phyloP scores from a whole-genome alignment of 1,284 basidiomycete species.

The Albatrellus sp. region DNA sequence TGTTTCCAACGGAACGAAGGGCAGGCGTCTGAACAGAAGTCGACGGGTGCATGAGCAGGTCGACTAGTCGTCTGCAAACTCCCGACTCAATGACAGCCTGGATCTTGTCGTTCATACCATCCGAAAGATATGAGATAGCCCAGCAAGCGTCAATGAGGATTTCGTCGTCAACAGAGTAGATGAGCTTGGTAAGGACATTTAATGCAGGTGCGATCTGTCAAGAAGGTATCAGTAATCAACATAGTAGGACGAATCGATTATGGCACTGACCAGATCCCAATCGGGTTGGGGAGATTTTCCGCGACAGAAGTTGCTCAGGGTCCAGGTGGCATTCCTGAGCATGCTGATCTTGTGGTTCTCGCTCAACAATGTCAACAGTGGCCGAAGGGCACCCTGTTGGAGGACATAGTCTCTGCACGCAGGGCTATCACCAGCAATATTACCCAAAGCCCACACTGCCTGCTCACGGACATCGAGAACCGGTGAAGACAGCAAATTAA shows the following conservation, averaged over 20 bases:
- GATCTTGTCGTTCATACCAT: slow-evolving; percentile 99
- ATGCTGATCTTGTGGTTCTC: slow-evolving; percentile 94
- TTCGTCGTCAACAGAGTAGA: slow-evolving; percentile 98
- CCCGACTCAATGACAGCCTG: slow-evolving; percentile 99
- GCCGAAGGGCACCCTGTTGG: slow-evolving; percentile 64
- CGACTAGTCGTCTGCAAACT: slow-evolving; percentile 94
- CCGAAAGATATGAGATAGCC: slow-evolving; percentile 99
- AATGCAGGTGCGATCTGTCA: slow-evolving; percentile 89
- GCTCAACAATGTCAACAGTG: slow-evolving; percentile 60
- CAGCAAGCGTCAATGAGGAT: slow-evolving; percentile 99
- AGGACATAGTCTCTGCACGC: slow-evolving; percentile 87
- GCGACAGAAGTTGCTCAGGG: slow-evolving; percentile 94
- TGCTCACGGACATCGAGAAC: slow-evolving; percentile 92
- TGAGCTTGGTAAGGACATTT: slow-evolving; percentile 92
- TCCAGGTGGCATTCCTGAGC: slow-evolving; percentile 97
- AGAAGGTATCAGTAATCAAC: slow-evolving; percentile 7
- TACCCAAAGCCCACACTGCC: slow-evolving; percentile 93
- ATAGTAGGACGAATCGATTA: not conserved
- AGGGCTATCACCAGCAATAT: slow-evolving; percentile 93
- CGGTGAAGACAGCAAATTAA: slow-evolving; percentile 79
- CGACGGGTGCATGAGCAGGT: slow-evolving; percentile 93
- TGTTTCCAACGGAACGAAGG: slow-evolving; percentile 95
- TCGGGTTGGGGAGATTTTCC: slow-evolving; percentile 94
- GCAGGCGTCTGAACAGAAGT: slow-evolving; percentile 99
- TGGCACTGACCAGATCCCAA: slow-evolving; percentile 70